phyloP scores from a whole-genome alignment of 495 filamentous ascomycete species.

The Aspergillus bridgeri region DNA sequence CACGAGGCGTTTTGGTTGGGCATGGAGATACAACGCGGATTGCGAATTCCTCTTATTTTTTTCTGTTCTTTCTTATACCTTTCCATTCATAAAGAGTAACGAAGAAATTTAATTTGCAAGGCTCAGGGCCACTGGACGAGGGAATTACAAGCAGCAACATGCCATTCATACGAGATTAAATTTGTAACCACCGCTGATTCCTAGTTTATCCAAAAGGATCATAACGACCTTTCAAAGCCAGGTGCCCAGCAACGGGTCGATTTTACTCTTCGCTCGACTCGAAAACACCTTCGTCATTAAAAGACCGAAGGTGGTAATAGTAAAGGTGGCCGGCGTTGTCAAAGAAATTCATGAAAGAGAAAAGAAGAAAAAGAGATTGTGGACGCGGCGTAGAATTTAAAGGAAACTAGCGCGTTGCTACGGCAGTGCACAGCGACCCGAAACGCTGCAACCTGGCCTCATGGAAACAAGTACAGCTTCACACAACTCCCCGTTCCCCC shows the following conservation, averaged over 20 bases:
- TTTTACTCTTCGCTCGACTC: constrained; percentile 65
- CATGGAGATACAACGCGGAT: neutral
- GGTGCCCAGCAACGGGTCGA: constrained; percentile 75
- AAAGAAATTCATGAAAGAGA: constrained; percentile 33
- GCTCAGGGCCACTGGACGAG: neutral
- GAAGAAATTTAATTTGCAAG: neutral
- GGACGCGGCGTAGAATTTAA: constrained; percentile 31
- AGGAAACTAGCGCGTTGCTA: constrained; percentile 27
- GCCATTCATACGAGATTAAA: neutral
- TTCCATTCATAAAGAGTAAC: constrained; percentile 6
- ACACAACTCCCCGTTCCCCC: constrained; percentile 32
- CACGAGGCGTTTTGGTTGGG: constrained; percentile 20
- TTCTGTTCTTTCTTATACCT: neutral
- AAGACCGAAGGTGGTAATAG: constrained; percentile 50
- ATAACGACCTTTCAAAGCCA: constrained; percentile 66
- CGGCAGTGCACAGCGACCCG: constrained; percentile 33
- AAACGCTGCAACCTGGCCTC: constrained; percentile 51
- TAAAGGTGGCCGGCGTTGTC: constrained; percentile 47
- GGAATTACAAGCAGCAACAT: neutral
- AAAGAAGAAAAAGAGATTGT: constrained; percentile 27
- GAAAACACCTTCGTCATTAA: constrained; percentile 58
- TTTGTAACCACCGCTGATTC: constrained; percentile 81
- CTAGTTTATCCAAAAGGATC: constrained; percentile 61
- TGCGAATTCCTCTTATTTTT: too few species aligned
- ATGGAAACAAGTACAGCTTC: constrained; percentile 29